Percentiles rank a stretch among this genome's conserved stretches.
Conservation (phyloP, 805 yeast genomes). For the Dipodascus albidus region DNA sequence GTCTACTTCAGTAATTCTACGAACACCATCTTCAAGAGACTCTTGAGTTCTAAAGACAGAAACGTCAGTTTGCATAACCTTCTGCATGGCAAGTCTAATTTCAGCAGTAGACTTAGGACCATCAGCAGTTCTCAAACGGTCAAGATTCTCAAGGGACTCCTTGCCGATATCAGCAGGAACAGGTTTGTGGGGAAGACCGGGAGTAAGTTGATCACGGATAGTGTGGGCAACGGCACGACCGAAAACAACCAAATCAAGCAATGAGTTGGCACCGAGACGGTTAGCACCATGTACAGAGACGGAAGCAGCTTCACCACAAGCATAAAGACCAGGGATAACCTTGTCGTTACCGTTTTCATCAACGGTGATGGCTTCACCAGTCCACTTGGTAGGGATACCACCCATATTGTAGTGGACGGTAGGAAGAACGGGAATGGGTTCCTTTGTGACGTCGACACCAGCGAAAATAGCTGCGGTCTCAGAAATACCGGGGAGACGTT, state of each 20-base stretch:
- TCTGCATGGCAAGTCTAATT: constrained; percentile 88
- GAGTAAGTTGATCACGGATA: constrained; percentile 71
- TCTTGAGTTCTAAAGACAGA: constrained; percentile 94
- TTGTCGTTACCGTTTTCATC: constrained; percentile 82
- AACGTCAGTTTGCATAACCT: constrained; percentile 91
- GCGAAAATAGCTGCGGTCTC: constrained; percentile 98
- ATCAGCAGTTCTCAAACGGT: constrained; percentile 70
- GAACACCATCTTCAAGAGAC: constrained; percentile 84
- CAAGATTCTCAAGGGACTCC: constrained; percentile 84
- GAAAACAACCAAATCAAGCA: constrained; percentile 90
- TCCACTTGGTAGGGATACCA: constrained; percentile 97
- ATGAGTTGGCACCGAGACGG: constrained; percentile 97
- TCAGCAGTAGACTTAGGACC: constrained; percentile 81
- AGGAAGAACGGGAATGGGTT: constrained; percentile 96
- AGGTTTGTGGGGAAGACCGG: constrained; percentile 79
- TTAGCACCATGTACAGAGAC: constrained; percentile 99
- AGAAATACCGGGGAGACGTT: constrained; percentile 97
- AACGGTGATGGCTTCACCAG: constrained; percentile 82
- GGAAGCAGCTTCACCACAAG: constrained; percentile 99
- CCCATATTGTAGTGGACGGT: constrained; percentile 99
- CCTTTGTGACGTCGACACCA: constrained; percentile 98
- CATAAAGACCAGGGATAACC: constrained; percentile 84
- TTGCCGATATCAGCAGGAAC: constrained; percentile 79
- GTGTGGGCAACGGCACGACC: constrained; percentile 98
- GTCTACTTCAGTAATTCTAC: constrained; percentile 65